Percentiles rank a stretch among this genome's conserved stretches.
Conservation (phyloP, 805 yeast genomes). For the Ogataea nitratoaversa region DNA sequence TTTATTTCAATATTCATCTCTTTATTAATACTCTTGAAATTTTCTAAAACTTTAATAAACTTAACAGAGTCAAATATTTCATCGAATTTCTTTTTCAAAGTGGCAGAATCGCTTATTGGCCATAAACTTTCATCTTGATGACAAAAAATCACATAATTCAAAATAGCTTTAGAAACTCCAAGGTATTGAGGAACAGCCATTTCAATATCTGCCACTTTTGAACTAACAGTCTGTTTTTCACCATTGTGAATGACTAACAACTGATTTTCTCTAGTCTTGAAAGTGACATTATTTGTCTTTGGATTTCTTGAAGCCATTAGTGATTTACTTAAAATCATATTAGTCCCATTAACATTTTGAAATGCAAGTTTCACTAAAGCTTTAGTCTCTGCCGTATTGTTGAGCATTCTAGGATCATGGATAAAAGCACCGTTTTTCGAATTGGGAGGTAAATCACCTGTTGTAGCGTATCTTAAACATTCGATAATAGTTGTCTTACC, state of each 20-base stretch:
- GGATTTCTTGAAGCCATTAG: conserved; percentile 69
- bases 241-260: conserved; percentile 62
- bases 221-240: conserved; percentile 68
- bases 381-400: conserved; percentile 66
- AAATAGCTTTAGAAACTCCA: conserved; percentile 83
- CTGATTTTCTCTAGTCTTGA: conserved; percentile 91
- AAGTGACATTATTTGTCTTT: conserved; percentile 47
- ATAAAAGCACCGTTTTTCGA: conserved; percentile 94
- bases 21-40: conserved; percentile 68
- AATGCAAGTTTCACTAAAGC: conserved; percentile 92
- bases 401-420: conserved; percentile 79
- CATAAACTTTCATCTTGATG: conserved; percentile 96
- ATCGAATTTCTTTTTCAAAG: conserved; percentile 86
- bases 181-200: conserved; percentile 72
- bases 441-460: conserved; percentile 95
- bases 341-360: conserved; percentile 62
- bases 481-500: conserved; percentile 97
- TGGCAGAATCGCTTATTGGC: conserved; percentile 93
- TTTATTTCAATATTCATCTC: conserved; percentile 74
- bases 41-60: conserved; percentile 85
- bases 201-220: conserved; percentile 83
- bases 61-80: conserved; percentile 95
- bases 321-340: conserved; percentile 83
- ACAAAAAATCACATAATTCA: conserved; percentile 92
- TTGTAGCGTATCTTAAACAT: conserved; percentile 87